phyloP scores from a whole-genome alignment of 2,329 filamentous ascomycete species.

The Pseudocercospora musae region DNA sequence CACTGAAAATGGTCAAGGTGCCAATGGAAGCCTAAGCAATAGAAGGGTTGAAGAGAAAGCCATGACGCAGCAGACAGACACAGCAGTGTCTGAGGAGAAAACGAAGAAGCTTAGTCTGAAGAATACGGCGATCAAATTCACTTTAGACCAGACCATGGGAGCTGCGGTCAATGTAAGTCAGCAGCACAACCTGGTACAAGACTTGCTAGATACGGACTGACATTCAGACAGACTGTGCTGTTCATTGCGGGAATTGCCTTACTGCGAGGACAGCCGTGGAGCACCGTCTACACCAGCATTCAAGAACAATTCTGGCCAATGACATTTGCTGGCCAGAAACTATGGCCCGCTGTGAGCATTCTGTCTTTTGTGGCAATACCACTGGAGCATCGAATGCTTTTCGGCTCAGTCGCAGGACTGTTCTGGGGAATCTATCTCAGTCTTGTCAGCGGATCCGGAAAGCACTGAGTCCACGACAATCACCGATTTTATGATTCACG shows the following conservation, averaged over 20 bases:
- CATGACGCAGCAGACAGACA: constrained; percentile 30
- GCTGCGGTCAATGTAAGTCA: constrained; percentile 53
- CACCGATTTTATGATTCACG: background rate
- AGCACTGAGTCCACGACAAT: background rate
- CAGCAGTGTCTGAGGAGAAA: background rate
- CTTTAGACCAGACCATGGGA: constrained; percentile 67
- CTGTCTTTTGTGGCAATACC: constrained; percentile 69
- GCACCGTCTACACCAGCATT: constrained; percentile 20
- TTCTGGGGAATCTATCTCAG: constrained; percentile 75
- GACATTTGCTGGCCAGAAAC: constrained; percentile 65
- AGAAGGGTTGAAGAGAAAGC: constrained; percentile 15
- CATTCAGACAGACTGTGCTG: constrained; percentile 48
- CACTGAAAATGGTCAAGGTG: constrained; percentile 22
- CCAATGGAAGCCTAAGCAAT: constrained; percentile 1
- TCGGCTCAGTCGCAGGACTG: constrained; percentile 69
- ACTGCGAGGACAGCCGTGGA: constrained; percentile 41
- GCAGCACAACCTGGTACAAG: background rate
- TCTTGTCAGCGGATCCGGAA: constrained; percentile 45
- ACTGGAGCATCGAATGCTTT: constrained; percentile 66
- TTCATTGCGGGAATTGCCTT: constrained; percentile 61
- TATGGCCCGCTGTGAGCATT: constrained; percentile 69
- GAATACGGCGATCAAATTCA: constrained; percentile 66
- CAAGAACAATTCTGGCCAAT: constrained; percentile 46
- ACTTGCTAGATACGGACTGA: background rate
- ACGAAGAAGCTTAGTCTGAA: constrained; percentile 46